These are phyloP conservation scores for Paracoccidioides brasiliensis DNA, from an alignment of 2,329 filamentous ascomycete genomes.

Conservation along the genomic window DNA sequence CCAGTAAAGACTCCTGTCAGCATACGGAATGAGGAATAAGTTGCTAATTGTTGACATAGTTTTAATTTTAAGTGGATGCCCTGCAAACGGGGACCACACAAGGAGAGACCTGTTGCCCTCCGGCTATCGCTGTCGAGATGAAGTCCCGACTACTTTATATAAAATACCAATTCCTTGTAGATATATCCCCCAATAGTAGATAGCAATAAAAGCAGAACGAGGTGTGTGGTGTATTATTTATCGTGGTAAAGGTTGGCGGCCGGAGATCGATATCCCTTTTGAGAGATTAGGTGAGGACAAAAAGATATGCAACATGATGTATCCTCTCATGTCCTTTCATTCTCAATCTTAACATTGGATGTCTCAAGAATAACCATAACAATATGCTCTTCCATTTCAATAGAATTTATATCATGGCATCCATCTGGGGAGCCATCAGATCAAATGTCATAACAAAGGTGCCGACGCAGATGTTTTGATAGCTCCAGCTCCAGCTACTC, in stretches of 20 bases:
- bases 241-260: not conserved
- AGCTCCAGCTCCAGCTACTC: too few species aligned
- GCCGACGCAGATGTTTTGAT: not conserved
- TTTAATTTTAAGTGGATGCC: not conserved
- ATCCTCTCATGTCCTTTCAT: not conserved
- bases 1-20: conserved; percentile 8
- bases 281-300: not conserved
- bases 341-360: not conserved
- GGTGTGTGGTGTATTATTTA: not conserved
- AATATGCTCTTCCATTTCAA: not conserved
- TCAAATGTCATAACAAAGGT: not conserved
- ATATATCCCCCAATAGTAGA: not conserved
- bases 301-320: not conserved
- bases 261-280: not conserved
- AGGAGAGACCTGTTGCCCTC: not conserved
- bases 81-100: not conserved
- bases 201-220: not conserved
- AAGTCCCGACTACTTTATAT: not conserved
- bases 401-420: not conserved
- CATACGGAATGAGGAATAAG: not conserved
- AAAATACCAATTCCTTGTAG: too few species aligned
- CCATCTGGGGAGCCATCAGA: not conserved
- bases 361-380: not conserved
- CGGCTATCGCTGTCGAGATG: not conserved
- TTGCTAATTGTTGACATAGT: not conserved